Evolutionary conservation across 2,329 filamentous ascomycete genomes (phyloP), one percentile per base, ranked within the genome.

Genomic region (Scleromitrula shiraiana): DNA sequence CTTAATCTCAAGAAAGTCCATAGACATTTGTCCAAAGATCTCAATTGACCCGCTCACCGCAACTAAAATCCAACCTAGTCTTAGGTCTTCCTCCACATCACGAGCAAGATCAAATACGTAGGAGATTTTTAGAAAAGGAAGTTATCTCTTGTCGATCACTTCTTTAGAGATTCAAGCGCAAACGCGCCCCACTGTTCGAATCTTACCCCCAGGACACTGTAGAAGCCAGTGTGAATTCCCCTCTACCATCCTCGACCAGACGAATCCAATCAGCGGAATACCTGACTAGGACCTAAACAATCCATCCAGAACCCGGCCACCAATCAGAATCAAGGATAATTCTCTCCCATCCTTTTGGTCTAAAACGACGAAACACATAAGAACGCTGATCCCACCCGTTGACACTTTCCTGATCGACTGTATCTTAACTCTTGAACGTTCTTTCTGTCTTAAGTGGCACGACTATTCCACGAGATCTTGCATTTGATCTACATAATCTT

Each of bases 331-430:
- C 50, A 44, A 53, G 53, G 53, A 53, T 46, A 15, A 41, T 40
- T 46, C 46, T 50, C 50, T 50, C 49, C 41, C 29, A 36, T 35
- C 47, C 51, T 29, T 30, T 46, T 52, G n/a, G n/a, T n/a, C 47
- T 53, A 38, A 40, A 49, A 50, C 46, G 45, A 41, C 51, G 51
- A 54, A 40, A 58, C 53, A 53, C 61, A 61, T 60, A 62, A 60
- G 59, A 60, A 61, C 59, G 61, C 56, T 60, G 60, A 64, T 63
- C 61, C 59, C 60, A 40, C 35, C 46, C 38, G 23, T 29, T 45
- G 32, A 15, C 19, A 52, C 52, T 29, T 51, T 32, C 47, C 40
- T 47, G 53, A 61, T 61, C 58, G 50, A 53, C 56, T 56, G 41
- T 43, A 46, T 41, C 43, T 55, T 52, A 50, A 43, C 41, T 58